These are phyloP conservation scores for Boletus nobilissimus DNA, from an alignment of 1,284 basidiomycete species.

Conservation along the genomic window DNA sequence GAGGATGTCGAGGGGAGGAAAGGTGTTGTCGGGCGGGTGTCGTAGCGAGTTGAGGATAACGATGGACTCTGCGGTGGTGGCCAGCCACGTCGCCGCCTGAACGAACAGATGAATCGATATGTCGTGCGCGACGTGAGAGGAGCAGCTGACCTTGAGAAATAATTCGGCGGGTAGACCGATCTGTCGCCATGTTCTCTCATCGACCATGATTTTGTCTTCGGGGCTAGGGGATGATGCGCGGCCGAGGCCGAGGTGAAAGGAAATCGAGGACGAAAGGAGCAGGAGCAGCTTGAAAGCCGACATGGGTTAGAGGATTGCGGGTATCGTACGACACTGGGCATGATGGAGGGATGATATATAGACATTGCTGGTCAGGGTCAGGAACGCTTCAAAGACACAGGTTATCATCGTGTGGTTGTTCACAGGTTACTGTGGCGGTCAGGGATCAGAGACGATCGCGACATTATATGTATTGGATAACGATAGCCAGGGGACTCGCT, in stretches of 20 bases:
- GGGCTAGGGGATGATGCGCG: background rate
- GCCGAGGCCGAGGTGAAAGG: slow-evolving; percentile 22
- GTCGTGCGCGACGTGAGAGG: background rate
- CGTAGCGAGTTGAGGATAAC: slow-evolving; percentile 17
- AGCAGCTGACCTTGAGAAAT: slow-evolving; percentile 16
- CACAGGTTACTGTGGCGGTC: too few species aligned
- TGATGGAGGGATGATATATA: background rate
- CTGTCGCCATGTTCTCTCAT: slow-evolving; percentile 20
- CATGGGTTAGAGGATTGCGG: background rate
- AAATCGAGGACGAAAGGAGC: slow-evolving; percentile 6
- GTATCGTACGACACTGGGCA: background rate
- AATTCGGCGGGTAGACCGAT: background rate
- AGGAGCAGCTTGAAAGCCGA: slow-evolving; percentile 17
- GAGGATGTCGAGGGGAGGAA: slow-evolving; percentile 3
- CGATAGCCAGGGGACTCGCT: too few species aligned
- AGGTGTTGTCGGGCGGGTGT: background rate
- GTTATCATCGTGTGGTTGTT: too few species aligned
- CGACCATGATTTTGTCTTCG: slow-evolving; percentile 21
- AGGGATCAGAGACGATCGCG: too few species aligned
- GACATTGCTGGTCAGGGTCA: background rate
- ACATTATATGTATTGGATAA: too few species aligned
- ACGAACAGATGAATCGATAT: background rate
- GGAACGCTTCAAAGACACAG: too few species aligned
- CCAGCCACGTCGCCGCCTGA: slow-evolving; percentile 17
- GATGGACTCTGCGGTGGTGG: slow-evolving; percentile 17